Evolutionary conservation across 768 basidiomycete species (phyloP).

Genomic region (Cytidiella melzeri): DNA sequence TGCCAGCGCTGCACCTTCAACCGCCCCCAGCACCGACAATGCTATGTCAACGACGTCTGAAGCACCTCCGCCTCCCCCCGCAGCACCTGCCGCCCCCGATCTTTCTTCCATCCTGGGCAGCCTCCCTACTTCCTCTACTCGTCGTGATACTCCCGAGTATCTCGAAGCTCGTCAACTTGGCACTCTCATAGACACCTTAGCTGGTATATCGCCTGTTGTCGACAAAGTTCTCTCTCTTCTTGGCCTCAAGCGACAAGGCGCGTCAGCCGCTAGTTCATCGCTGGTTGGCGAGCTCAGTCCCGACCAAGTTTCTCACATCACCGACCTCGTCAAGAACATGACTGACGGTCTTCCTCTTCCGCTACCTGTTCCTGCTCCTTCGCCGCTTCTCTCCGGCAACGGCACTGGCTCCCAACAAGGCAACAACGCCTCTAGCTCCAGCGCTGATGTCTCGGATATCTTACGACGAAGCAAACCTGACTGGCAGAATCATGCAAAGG

Average conservation of each 20-base stretch:
- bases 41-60: background rate
- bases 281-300: background rate
- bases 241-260: constrained; percentile 1
- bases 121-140: background rate
- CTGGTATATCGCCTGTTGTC: constrained; percentile 1
- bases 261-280: background rate
- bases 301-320: background rate
- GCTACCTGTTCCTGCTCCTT: background rate
- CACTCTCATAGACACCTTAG: constrained; percentile 2
- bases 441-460: background rate
- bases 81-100: background rate
- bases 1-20: constrained; percentile 22
- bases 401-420: background rate
- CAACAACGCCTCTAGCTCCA: background rate
- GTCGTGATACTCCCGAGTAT: background rate
- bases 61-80: background rate
- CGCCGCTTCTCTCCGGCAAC: background rate
- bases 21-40: constrained; percentile 1
- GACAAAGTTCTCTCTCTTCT: constrained; percentile 1
- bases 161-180: constrained; percentile 9
- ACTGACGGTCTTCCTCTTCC: constrained; percentile 3
- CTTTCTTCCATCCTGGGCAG: background rate
- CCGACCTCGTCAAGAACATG: background rate
- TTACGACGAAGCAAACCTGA: background rate
- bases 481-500: background rate